Conservation (phyloP, 2,329 filamentous ascomycete species). For the Erysiphe pulchra region DNA sequence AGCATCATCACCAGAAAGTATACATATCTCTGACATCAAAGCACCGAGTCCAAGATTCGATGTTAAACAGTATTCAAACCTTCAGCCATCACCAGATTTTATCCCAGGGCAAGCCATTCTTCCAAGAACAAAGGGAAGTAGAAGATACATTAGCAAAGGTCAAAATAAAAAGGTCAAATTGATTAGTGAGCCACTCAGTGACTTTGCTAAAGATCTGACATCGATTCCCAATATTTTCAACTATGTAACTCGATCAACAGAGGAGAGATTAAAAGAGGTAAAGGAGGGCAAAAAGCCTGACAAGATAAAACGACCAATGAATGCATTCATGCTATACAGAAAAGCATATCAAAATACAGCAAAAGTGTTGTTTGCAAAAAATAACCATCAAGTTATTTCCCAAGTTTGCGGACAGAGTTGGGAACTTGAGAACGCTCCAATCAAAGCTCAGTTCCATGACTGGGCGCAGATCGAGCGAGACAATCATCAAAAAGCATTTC, state of each 20-base stretch:
- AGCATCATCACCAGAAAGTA: too few species aligned
- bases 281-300: constrained; percentile 37
- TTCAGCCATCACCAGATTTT: neutral
- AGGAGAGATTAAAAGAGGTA: constrained; percentile 41
- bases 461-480: constrained; percentile 58
- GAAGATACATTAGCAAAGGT: neutral
- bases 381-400: constrained; percentile 87
- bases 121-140: constrained; percentile 14
- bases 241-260: constrained; percentile 49
- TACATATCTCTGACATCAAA: too few species aligned
- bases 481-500: constrained; percentile 68
- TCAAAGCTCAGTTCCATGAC: constrained; percentile 51
- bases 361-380: constrained; percentile 55
- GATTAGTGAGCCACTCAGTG: constrained; percentile 42
- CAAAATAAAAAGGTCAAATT: constrained; percentile 13
- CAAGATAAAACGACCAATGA: constrained; percentile 80
- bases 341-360: constrained; percentile 75
- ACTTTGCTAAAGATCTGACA: constrained; percentile 36
- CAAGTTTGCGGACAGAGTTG: constrained; percentile 69
- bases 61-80: neutral
- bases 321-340: constrained; percentile 93
- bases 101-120: neutral
- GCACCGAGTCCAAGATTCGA: neutral
- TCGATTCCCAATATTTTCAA: constrained; percentile 50
- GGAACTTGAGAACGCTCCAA: constrained; percentile 48